Base-by-base conservation (phyloP, 306 rosid genomes). In the Ormosia emarginata region DNA sequence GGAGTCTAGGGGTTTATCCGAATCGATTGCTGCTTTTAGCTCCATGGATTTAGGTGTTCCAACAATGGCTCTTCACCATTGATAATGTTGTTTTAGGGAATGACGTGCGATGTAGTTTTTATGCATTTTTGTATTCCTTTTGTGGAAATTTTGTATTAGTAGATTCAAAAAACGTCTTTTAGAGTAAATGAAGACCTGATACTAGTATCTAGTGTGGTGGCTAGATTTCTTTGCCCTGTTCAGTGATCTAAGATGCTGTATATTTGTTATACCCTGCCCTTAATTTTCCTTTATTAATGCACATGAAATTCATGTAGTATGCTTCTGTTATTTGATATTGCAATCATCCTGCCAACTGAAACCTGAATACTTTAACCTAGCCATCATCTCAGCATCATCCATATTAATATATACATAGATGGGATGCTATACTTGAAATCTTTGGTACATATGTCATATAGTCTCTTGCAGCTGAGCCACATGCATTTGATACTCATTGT, bases 1-100 rank as follows among this genome's bases (percentile, higher is more conserved):
- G 87, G 92, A 92, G 79, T 88, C 92, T 40, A 87, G 93, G 79
- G 74, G 61, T 73, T 86, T 90, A 40, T 63, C 88, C 1, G 81
- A 88, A 79, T 72, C 84, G 63, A 65, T 79, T 65, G 81, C 89
- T 46, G 79, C 83, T 57, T 71, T 71, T 11, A 50, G 56, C 37
- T 69, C 53, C 32, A 13, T 13, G 76, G 82, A 68, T 61, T 44
- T 49, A 44, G 61, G 69, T 29, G 44, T 75, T 85, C 43, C 64
- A 18, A 30, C 75, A 64, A 40, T 67, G 67, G 56, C 74, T 30
- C 64, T 29, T 81, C 79, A 18, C 58, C 49, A 12, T 84, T 82
- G 71, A 71, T 37, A 66, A 59, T 81, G 61, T 55, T 79, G 74
- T 68, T 73, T 66, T 72, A 70, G 56, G 78, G 80, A 68, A 59